These are phyloP conservation scores for Claviceps purpurea DNA, from an alignment of 2,329 filamentous ascomycete species.

Conservation along the genomic window DNA sequence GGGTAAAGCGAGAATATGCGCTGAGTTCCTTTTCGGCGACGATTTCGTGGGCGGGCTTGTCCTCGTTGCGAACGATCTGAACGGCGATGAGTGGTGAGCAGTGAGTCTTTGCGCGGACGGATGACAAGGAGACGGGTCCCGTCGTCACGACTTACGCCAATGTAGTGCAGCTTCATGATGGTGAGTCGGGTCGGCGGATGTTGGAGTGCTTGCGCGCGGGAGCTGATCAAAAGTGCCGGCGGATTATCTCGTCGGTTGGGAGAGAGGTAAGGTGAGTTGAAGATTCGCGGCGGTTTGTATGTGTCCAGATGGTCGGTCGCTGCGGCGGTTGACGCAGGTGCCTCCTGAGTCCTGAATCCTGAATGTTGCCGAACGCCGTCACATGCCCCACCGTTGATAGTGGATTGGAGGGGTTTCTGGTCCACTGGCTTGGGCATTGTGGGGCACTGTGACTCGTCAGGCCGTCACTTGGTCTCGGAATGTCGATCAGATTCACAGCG, in stretches of 20 bases:
- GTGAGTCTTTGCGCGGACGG: slow-evolving; percentile 1
- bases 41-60: slow-evolving; percentile 64
- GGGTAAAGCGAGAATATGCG: slow-evolving; percentile 69
- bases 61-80: slow-evolving; percentile 71
- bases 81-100: slow-evolving; percentile 2
- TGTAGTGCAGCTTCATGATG: slow-evolving; percentile 78
- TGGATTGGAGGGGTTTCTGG: background rate
- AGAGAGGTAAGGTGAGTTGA: background rate
- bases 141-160: slow-evolving; percentile 50
- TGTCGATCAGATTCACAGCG: too few species aligned
- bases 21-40: slow-evolving; percentile 64
- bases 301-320: background rate
- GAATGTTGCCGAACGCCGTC: background rate
- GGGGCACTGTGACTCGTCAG: too few species aligned
- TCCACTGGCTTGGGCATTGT: too few species aligned
- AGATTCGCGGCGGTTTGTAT: background rate
- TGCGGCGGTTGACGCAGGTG: background rate
- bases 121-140: slow-evolving; percentile 8
- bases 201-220: background rate
- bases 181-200: slow-evolving; percentile 1
- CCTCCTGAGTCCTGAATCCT: background rate
- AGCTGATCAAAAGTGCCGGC: background rate
- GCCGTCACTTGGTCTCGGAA: too few species aligned
- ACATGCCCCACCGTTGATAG: background rate
- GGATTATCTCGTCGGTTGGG: background rate